Percentiles rank a stretch among this genome's conserved stretches.
These are phyloP conservation scores for Kokia cookei DNA, from an alignment of 441 rosid genomes.

Conservation along the genomic window DNA sequence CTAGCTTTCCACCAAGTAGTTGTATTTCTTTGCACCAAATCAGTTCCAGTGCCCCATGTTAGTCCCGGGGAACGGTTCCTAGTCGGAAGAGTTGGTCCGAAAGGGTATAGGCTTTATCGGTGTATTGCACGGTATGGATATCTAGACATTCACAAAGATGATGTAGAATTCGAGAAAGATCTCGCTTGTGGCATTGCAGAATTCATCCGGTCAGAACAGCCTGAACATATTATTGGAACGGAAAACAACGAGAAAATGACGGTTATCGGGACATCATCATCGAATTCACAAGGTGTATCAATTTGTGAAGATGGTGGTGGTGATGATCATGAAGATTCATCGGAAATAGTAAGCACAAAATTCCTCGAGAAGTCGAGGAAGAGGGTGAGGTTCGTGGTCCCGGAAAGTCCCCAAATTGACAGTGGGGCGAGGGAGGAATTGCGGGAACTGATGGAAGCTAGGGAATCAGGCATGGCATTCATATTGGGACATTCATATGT, in stretches of 20 bases:
- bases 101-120: constrained; percentile 60
- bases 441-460: constrained; percentile 70
- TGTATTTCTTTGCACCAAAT: constrained; percentile 80
- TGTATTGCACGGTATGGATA: constrained; percentile 93
- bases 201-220: constrained; percentile 58
- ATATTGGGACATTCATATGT: constrained; percentile 83
- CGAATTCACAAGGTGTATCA: constrained; percentile 29
- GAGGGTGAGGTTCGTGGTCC: constrained; percentile 67
- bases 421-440: constrained; percentile 47
- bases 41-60: constrained; percentile 82
- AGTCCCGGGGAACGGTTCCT: constrained; percentile 78
- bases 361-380: constrained; percentile 34
- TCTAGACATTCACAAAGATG: constrained; percentile 71
- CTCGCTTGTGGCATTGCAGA: constrained; percentile 71
- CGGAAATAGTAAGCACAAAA: constrained; percentile 16
- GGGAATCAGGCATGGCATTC: constrained; percentile 85
- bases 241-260: constrained; percentile 47
- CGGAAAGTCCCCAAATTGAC: constrained; percentile 54
- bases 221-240: constrained; percentile 13
- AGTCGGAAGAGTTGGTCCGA: constrained; percentile 83
- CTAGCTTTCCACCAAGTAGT: constrained; percentile 91
- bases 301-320: constrained; percentile 44
- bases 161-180: constrained; percentile 69
- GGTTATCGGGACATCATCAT: constrained; percentile 46
- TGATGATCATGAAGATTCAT: constrained; percentile 11